These are phyloP conservation scores for Trichomonas gallinae DNA, from an alignment of 208 protist species.

Conservation along the genomic window DNA sequence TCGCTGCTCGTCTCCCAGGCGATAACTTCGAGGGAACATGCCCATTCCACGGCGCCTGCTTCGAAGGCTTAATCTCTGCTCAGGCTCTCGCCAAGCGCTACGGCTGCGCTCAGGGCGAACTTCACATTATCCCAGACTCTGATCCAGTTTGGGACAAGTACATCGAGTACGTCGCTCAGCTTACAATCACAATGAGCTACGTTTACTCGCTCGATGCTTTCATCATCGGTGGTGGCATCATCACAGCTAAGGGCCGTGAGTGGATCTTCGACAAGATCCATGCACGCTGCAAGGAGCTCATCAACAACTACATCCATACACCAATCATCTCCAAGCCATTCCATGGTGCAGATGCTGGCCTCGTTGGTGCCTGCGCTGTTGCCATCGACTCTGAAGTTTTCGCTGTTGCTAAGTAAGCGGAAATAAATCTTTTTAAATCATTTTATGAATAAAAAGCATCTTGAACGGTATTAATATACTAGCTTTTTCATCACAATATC, in stretches of 20 bases:
- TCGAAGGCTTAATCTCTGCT: conserved; percentile 49
- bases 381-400: not conserved
- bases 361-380: not conserved
- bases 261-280: not conserved
- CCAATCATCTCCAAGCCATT: not conserved
- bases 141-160: conserved; percentile 44
- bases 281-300: not conserved
- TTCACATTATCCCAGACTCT: conserved; percentile 35
- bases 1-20: not conserved
- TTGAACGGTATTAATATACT: no score
- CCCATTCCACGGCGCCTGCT: conserved; percentile 50
- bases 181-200: not conserved
- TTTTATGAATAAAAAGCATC: no score
- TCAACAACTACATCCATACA: not conserved
- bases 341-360: not conserved
- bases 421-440: not conserved
- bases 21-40: conserved; percentile 48
- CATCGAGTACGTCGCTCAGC: conserved; percentile 36
- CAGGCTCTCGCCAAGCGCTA: conserved; percentile 43
- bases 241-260: not conserved
- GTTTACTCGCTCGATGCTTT: conserved; percentile 25
- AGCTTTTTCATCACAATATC: no score
- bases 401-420: not conserved
- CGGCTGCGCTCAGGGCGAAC: conserved; percentile 8
- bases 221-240: conserved; percentile 31